phyloP scores from a whole-genome alignment of 140 eudicot genomes.

The Bidens hawaiensis region DNA sequence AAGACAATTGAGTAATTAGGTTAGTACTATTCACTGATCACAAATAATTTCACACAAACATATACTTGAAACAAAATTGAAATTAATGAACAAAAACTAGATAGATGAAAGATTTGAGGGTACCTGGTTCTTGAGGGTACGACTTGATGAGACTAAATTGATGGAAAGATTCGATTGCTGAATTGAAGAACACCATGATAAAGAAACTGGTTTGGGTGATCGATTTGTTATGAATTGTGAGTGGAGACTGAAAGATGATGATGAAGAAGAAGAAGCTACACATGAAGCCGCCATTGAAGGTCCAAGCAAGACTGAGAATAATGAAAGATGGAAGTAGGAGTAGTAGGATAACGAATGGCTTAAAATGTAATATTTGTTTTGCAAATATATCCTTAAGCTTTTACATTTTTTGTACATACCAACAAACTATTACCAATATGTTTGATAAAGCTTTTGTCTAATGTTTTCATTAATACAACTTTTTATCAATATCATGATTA shows the following conservation, averaged over 20 bases:
- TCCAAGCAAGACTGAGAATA: neutral
- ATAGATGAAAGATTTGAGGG: neutral
- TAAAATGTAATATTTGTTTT: neutral
- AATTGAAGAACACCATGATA: slow-evolving; percentile 65
- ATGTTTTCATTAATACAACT: no score
- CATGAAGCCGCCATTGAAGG: slow-evolving; percentile 43
- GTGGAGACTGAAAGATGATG: slow-evolving; percentile 35
- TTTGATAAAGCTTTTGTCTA: no score
- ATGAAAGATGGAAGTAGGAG: neutral
- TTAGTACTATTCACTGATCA: neutral
- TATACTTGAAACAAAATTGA: neutral
- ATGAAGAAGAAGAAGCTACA: slow-evolving; percentile 32
- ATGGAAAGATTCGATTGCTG: slow-evolving; percentile 41
- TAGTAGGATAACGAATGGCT: slow-evolving; percentile 7
- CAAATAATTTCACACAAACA: no score
- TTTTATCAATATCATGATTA: no score
- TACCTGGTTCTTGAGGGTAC: slow-evolving; percentile 42
- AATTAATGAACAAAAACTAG: no score
- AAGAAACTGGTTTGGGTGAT: slow-evolving; percentile 38
- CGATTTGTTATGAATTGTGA: slow-evolving; percentile 26
- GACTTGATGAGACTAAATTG: slow-evolving; percentile 31
- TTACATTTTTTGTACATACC: no score
- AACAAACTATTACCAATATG: no score
- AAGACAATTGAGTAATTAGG: slow-evolving; percentile 6
- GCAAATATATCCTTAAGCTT: slow-evolving; percentile 3